Evolutionary conservation across 139 green algal species (phyloP).

Genomic region (Closterium sp.): DNA sequence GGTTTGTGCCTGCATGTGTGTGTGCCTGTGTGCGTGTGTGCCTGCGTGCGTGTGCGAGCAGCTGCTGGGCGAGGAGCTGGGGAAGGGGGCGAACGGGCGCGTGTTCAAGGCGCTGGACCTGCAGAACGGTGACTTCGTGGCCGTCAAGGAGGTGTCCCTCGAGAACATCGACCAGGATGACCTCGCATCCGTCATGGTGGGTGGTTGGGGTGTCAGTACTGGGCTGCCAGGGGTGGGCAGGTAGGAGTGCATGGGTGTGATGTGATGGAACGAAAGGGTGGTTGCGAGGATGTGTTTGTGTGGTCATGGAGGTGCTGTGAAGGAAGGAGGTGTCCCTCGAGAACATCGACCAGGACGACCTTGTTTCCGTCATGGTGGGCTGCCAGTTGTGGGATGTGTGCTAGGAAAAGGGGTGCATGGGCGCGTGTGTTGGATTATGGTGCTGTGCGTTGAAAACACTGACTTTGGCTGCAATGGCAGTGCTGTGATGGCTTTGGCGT

Average conservation of each 20-base stretch:
- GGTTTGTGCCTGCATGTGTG: background rate
- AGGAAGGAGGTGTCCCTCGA: conserved; percentile 89
- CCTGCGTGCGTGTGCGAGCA: conserved; percentile 7
- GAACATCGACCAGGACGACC: conserved; percentile 66
- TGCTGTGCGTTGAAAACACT: too few relatives aligned
- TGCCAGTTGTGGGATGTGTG: background rate
- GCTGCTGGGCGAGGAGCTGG: conserved; percentile 85
- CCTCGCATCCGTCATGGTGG: conserved; percentile 50
- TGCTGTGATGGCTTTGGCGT: too few relatives aligned
- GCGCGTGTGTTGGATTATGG: too few relatives aligned
- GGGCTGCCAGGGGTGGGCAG: too few relatives aligned
- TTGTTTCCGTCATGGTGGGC: conserved; percentile 47
- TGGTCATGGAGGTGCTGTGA: too few relatives aligned
- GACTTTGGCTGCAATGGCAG: too few relatives aligned
- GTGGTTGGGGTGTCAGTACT: too few relatives aligned
- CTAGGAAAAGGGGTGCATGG: too few relatives aligned
- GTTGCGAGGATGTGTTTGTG: too few relatives aligned
- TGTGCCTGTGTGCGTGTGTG: too few relatives aligned
- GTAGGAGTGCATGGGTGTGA: too few relatives aligned
- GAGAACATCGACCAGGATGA: conserved; percentile 66
- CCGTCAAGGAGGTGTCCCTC: conserved; percentile 91
- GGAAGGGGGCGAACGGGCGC: conserved; percentile 80
- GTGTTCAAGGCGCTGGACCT: conserved; percentile 91
- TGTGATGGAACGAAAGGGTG: too few relatives aligned
- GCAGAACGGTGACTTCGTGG: conserved; percentile 79